These are phyloP conservation scores for Trichoderma atrobrunneum DNA, from an alignment of 2,329 filamentous ascomycete genomes.

Conservation along the genomic window DNA sequence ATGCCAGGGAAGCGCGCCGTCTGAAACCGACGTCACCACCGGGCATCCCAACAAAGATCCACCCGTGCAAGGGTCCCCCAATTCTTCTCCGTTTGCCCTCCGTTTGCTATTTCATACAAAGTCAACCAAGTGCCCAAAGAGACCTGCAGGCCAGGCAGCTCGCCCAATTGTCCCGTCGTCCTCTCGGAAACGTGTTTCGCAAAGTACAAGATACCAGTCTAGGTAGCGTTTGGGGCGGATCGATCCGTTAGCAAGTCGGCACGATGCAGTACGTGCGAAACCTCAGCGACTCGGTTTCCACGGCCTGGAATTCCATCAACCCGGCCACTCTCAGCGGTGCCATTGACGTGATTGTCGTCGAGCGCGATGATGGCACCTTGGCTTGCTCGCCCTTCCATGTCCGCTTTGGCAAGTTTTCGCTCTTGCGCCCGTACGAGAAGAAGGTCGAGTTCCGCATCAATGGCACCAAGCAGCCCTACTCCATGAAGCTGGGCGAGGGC, in stretches of 20 bases:
- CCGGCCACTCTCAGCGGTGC: constrained; percentile 94
- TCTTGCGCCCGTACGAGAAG: constrained; percentile 92
- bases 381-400: constrained; percentile 97
- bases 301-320: constrained; percentile 99
- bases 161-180: not conserved
- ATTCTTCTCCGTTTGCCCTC: constrained; percentile 9
- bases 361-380: constrained; percentile 86
- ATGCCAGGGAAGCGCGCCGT: constrained; percentile 12
- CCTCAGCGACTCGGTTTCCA: constrained; percentile 91
- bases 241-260: constrained; percentile 18
- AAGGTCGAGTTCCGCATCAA: constrained; percentile 99
- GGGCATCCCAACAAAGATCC: constrained; percentile 15
- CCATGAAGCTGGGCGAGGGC: constrained; percentile 97
- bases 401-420: constrained; percentile 96
- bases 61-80: constrained; percentile 1
- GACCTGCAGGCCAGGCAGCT: not conserved
- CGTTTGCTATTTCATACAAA: constrained; percentile 2
- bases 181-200: not conserved
- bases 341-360: constrained; percentile 97
- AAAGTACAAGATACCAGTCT: not conserved
- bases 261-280: constrained; percentile 97
- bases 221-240: not conserved
- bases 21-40: constrained; percentile 18
- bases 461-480: constrained; percentile 83
- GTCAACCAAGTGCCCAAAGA: constrained; percentile 2